phyloP scores from a whole-genome alignment of 139 green algal species.

The Closterium sp. region DNA sequence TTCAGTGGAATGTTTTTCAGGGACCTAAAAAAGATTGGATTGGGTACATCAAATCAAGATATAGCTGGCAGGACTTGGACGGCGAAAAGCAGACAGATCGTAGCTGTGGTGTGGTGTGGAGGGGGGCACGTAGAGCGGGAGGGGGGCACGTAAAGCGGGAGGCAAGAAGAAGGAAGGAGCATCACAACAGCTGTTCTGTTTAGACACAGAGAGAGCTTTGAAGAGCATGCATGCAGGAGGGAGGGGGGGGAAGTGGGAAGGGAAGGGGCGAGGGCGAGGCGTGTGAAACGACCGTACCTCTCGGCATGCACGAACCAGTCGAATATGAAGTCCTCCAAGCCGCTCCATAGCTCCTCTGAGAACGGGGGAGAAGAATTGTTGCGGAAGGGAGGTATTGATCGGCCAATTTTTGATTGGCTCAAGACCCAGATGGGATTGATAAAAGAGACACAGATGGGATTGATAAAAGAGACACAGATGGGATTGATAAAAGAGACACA shows the following conservation, averaged over 20 bases:
- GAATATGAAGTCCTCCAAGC: slow-evolving; percentile 42
- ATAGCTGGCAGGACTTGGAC: too few relatives aligned
- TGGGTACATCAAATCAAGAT: too few relatives aligned
- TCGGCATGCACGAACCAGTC: slow-evolving; percentile 45
- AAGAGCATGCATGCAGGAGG: not conserved
- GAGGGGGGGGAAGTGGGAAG: not conserved
- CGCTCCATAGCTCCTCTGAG: slow-evolving; percentile 36
- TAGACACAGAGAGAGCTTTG: not conserved
- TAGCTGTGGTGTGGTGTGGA: too few relatives aligned
- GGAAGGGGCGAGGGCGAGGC: not conserved
- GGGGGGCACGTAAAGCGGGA: not conserved
- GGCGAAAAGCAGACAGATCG: too few relatives aligned
- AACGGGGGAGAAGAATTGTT: not conserved
- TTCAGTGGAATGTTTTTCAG: too few relatives aligned
- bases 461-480: too few relatives aligned
- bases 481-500: too few relatives aligned
- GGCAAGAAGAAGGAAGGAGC: too few relatives aligned
- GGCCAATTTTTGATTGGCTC: too few relatives aligned
- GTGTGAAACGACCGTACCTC: slow-evolving; percentile 3
- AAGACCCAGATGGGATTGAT: too few relatives aligned
- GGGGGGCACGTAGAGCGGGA: not conserved
- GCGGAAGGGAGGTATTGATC: not conserved
- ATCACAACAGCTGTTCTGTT: not conserved
- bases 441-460: too few relatives aligned
- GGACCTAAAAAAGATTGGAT: too few relatives aligned